Percentiles rank a stretch among this genome's conserved stretches.
phyloP scores from a whole-genome alignment of 306 rosid genomes.

The Cyclanthera cordifolia region DNA sequence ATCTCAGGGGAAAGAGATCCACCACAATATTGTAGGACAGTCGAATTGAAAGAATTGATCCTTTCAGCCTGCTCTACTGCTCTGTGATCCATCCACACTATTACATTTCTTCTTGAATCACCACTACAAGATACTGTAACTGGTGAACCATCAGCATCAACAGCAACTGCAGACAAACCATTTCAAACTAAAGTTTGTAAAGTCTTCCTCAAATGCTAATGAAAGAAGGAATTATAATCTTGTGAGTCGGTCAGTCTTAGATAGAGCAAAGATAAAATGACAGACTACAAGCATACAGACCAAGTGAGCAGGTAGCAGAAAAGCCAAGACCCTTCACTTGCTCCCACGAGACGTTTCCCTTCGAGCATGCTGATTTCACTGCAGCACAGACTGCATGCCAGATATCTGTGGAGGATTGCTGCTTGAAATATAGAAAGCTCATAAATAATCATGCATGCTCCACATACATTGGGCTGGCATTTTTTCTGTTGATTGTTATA shows the following conservation, averaged over 20 bases:
- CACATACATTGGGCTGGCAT: background rate
- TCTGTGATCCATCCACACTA: constrained; percentile 99
- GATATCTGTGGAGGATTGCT: constrained; percentile 98
- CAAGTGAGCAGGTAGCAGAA: constrained; percentile 95
- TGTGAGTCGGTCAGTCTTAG: background rate
- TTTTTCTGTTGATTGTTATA: background rate
- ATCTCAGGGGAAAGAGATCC: constrained; percentile 98
- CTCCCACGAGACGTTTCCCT: constrained; percentile 45
- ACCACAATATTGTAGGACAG: constrained; percentile 82
- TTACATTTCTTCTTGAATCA: constrained; percentile 86
- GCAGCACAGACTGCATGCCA: constrained; percentile 95
- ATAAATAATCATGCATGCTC: constrained; percentile 17
- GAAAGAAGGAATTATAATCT: background rate
- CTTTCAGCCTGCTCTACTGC: constrained; percentile 88
- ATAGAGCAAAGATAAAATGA: constrained; percentile 1
- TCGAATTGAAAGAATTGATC: constrained; percentile 66
- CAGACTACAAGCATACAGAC: constrained; percentile 23
- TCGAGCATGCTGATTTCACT: constrained; percentile 66
- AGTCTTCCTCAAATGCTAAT: background rate
- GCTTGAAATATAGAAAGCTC: constrained; percentile 24
- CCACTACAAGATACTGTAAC: constrained; percentile 83
- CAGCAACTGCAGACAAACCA: constrained; percentile 54
- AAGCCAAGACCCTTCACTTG: constrained; percentile 83
- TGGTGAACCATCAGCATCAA: constrained; percentile 85
- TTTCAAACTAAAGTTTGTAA: background rate